These are phyloP conservation scores for Penicillium polonicum DNA, from an alignment of 2,329 filamentous ascomycete genomes.

Conservation along the genomic window DNA sequence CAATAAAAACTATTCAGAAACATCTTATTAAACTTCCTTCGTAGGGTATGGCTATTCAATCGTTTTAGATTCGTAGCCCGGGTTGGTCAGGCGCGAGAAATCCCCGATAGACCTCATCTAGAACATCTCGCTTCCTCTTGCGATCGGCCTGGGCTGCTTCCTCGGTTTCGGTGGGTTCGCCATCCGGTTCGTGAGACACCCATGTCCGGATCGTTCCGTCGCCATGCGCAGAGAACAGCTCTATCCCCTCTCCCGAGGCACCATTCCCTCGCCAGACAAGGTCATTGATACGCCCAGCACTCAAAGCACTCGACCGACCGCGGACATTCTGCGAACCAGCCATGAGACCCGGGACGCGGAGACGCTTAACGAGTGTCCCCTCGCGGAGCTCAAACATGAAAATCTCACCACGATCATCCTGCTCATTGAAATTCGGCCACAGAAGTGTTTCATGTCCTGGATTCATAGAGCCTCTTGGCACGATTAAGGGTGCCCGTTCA, in stretches of 20 bases:
- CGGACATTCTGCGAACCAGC: slow-evolving; percentile 39
- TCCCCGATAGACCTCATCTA: slow-evolving; percentile 77
- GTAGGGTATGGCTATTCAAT: not conserved
- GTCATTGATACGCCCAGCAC: slow-evolving; percentile 66
- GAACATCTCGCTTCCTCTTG: slow-evolving; percentile 70
- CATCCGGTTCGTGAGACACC: slow-evolving; percentile 60
- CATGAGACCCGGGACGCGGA: slow-evolving; percentile 62
- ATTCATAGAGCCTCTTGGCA: slow-evolving; percentile 59
- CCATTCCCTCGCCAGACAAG: slow-evolving; percentile 72
- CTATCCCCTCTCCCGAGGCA: slow-evolving; percentile 56
- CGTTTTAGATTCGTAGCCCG: slow-evolving; percentile 1
- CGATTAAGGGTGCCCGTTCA: slow-evolving; percentile 61
- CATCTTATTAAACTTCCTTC: not conserved
- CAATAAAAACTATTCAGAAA: not conserved
- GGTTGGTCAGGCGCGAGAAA: slow-evolving; percentile 54
- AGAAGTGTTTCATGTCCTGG: slow-evolving; percentile 66
- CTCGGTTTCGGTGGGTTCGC: slow-evolving; percentile 44
- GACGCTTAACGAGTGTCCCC: slow-evolving; percentile 67
- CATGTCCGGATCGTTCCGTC: slow-evolving; percentile 83
- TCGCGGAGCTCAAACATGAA: slow-evolving; percentile 76
- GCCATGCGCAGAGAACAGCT: slow-evolving; percentile 78
- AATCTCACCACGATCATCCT: slow-evolving; percentile 66
- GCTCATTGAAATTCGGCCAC: slow-evolving; percentile 74
- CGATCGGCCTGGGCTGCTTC: slow-evolving; percentile 52
- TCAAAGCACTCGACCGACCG: slow-evolving; percentile 48